These are phyloP conservation scores for Cornus suecica DNA, from an alignment of 148 eudicot genomes.

Conservation along the genomic window DNA sequence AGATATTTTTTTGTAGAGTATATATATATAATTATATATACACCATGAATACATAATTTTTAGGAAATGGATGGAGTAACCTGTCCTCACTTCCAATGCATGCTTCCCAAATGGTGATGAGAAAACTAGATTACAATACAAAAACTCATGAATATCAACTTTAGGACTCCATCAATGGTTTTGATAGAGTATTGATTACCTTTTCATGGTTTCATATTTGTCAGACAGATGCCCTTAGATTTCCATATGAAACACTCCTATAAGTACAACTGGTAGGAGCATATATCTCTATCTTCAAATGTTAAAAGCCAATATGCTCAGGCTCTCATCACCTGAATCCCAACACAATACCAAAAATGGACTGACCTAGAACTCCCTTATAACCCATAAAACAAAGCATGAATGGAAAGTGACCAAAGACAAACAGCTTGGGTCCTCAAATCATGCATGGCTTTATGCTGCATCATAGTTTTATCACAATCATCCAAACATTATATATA, in stretches of 20 bases:
- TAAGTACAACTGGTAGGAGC: neutral
- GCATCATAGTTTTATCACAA: neutral
- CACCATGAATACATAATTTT: too few species aligned
- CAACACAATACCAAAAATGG: neutral
- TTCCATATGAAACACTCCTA: neutral
- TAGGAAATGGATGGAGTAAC: too few species aligned
- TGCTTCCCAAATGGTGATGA: neutral
- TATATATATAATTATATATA: too few species aligned
- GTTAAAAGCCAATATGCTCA: neutral
- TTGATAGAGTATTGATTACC: neutral
- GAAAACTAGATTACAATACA: neutral
- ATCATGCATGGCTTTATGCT: neutral
- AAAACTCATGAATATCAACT: neutral
- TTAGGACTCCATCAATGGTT: neutral
- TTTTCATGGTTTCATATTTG: too few species aligned
- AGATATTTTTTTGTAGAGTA: too few species aligned
- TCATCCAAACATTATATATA: neutral
- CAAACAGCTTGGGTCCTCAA: neutral
- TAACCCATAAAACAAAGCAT: neutral
- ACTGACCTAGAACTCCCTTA: neutral
- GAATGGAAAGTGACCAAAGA: neutral
- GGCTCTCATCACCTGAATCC: neutral
- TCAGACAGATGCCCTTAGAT: neutral
- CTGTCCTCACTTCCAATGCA: too few species aligned
- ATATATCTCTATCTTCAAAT: too few species aligned